A percentile compares a stretch with the other conserved stretches of the same genome.
These are phyloP conservation scores for Phytophthora boehmeriae DNA, from an alignment of 352 stramenopile genomes.

Conservation along the genomic window DNA sequence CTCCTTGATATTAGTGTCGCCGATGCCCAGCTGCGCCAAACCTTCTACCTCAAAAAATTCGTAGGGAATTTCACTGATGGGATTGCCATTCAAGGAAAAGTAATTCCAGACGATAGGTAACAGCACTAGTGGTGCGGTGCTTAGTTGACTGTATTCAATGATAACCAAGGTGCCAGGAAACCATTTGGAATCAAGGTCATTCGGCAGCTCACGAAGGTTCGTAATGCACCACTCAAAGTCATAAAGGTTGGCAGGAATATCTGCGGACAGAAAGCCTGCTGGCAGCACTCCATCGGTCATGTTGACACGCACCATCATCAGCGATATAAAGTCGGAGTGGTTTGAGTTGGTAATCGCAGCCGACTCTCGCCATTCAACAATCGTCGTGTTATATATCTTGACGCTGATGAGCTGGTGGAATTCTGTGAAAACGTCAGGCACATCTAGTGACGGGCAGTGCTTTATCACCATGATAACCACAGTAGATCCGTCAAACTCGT, in stretches of 20 bases:
- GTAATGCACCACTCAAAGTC: slow-evolving; percentile 39
- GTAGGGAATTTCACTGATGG: slow-evolving; percentile 12
- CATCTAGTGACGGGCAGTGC: slow-evolving; percentile 29
- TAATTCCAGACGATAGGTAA: slow-evolving; percentile 13
- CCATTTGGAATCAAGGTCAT: slow-evolving; percentile 40
- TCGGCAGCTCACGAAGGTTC: slow-evolving; percentile 42
- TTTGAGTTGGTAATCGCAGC: slow-evolving; percentile 33
- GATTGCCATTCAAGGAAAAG: slow-evolving; percentile 30
- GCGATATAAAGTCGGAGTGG: slow-evolving; percentile 21
- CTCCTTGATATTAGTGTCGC: slow-evolving; percentile 10
- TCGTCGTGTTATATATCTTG: slow-evolving; percentile 49
- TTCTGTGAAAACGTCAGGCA: slow-evolving; percentile 22
- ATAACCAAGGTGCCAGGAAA: slow-evolving; percentile 17
- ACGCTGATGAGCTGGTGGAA: slow-evolving; percentile 27
- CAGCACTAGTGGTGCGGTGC: slow-evolving; percentile 8
- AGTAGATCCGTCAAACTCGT: slow-evolving; percentile 17
- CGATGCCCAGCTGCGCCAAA: slow-evolving; percentile 23
- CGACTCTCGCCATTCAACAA: slow-evolving; percentile 24
- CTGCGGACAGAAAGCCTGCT: slow-evolving; percentile 10
- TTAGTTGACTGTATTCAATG: slow-evolving; percentile 28
- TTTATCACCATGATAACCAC: slow-evolving; percentile 32
- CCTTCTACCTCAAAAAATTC: slow-evolving; percentile 29
- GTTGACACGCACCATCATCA: slow-evolving; percentile 31
- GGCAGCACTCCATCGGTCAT: slow-evolving; percentile 15
- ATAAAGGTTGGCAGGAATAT: slow-evolving; percentile 18